Evolutionary conservation across 2,329 filamentous ascomycete genomes (phyloP).

Genomic region (Aureobasidium sp.): DNA sequence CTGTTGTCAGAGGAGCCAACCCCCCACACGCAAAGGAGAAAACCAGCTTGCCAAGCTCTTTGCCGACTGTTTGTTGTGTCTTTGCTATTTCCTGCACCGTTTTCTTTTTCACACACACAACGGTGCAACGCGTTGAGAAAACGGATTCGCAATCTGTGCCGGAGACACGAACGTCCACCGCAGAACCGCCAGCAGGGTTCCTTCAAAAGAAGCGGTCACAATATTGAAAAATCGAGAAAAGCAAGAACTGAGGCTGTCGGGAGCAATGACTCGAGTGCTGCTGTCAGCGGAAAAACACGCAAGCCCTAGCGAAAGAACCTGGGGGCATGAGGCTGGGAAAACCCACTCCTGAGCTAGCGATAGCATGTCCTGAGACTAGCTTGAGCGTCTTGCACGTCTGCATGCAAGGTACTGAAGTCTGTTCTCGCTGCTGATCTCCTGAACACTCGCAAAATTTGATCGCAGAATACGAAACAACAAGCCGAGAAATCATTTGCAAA

Average conservation of each 20-base stretch:
- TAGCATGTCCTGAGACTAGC: slow-evolving; percentile 7
- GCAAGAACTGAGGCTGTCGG: not conserved
- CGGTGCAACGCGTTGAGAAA: not conserved
- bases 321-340: slow-evolving; percentile 8
- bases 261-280: not conserved
- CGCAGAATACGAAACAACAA: not conserved
- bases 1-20: slow-evolving; percentile 4
- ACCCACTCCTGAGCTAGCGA: slow-evolving; percentile 11
- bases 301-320: slow-evolving; percentile 5
- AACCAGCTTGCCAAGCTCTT: not conserved
- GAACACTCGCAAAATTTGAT: not conserved
- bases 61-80: not conserved
- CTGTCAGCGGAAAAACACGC: slow-evolving; percentile 4
- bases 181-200: not conserved
- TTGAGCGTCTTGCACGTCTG: not conserved
- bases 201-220: not conserved
- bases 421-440: not conserved
- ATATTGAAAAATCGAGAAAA: not conserved
- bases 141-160: slow-evolving; percentile 5
- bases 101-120: slow-evolving; percentile 2
- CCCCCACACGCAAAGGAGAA: not conserved
- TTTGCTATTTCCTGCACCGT: not conserved
- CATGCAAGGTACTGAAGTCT: slow-evolving; percentile 9
- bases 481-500: not conserved
- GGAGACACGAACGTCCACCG: not conserved